Base-by-base conservation (phyloP, 73 alveolate genomes). In the Paramecium caudatum region DNA sequence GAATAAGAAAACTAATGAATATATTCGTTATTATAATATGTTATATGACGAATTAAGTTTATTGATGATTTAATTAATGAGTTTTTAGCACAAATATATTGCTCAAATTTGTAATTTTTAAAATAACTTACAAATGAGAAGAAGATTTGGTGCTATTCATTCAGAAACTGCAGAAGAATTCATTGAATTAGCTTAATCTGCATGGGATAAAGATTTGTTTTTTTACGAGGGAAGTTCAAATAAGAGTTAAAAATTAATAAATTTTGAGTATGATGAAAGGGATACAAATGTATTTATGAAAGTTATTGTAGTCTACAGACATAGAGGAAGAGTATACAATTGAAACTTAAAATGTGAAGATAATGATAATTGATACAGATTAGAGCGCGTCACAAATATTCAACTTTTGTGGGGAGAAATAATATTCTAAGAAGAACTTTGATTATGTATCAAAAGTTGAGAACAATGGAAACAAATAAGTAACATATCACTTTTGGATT, bases 101-200 rank as follows among this genome's bases (percentile, higher is more conserved):
- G 23, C 9, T 30, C 27, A 12, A 30, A 10, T 39, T 65, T 23
- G 47, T 65, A 1, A 37, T 34, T 68, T 10, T 68, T 34, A 68
- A 68, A 68, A 30, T 68, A 68, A 68, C 43, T 10, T 74, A 16
- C 4, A 21, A 39, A 74, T 74, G 88, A 41, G 88, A 39, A 37
- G 32, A 74, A 74, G 70, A 41, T 74, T 74, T 17, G 88, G 70
- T 1, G 88, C 69, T 8, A 74, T 74, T 3, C 88, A 74, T 74
- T 74, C 88, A 19, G 88, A 41, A 17, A 34, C 43, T 36, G 16
- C 65, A 17, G 69, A 74, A 45, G 88, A 74, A 39, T 74, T 21
- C 88, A 74, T 74, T 41, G 45, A 74, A 45, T 6, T 45, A 8
- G 70, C 70, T 19, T 21, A 41, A 41, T 16, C 19, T 8, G 19